phyloP scores from a whole-genome alignment of 1,284 basidiomycete species.

The Quambalaria eucalypti region DNA sequence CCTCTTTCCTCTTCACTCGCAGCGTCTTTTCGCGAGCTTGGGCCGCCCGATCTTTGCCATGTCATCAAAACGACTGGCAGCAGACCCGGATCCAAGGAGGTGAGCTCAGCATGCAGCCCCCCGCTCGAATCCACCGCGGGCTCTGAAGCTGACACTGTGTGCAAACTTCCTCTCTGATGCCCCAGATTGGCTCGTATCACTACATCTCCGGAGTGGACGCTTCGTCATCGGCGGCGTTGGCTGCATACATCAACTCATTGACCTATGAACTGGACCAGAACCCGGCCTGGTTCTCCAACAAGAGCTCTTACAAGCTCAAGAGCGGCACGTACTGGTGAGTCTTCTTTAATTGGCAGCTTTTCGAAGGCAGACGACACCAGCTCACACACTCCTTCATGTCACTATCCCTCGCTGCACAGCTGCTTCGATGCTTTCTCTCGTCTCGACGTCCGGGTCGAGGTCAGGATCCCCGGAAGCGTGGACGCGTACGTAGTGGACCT shows the following conservation, averaged over 20 bases:
- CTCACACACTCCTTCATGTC: background rate
- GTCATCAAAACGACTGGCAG: slow-evolving; percentile 77
- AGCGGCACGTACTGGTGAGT: slow-evolving; percentile 75
- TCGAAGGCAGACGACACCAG: too few species aligned
- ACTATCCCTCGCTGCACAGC: slow-evolving; percentile 9
- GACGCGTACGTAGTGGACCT: slow-evolving; percentile 88
- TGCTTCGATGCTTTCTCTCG: slow-evolving; percentile 98
- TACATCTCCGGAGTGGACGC: slow-evolving; percentile 85
- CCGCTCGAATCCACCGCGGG: too few species aligned
- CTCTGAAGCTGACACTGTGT: too few species aligned
- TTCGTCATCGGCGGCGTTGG: slow-evolving; percentile 89
- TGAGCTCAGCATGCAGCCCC: too few species aligned
- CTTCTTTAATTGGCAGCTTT: background rate
- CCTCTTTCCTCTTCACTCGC: too few species aligned
- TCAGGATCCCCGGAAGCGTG: slow-evolving; percentile 95
- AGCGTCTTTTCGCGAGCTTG: slow-evolving; percentile 89
- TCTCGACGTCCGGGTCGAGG: slow-evolving; percentile 92
- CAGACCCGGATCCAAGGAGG: slow-evolving; percentile 73
- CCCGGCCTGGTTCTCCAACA: slow-evolving; percentile 74
- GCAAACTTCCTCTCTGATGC: too few species aligned
- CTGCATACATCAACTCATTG: slow-evolving; percentile 94
- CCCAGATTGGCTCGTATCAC: slow-evolving; percentile 44
- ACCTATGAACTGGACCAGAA: slow-evolving; percentile 89
- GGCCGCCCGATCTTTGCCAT: slow-evolving; percentile 92
- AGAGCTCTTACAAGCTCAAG: slow-evolving; percentile 73